Percentiles rank a stretch among this genome's conserved stretches.
Conservation (phyloP, 2,329 filamentous ascomycete species). For the Neospermospora avenae region DNA sequence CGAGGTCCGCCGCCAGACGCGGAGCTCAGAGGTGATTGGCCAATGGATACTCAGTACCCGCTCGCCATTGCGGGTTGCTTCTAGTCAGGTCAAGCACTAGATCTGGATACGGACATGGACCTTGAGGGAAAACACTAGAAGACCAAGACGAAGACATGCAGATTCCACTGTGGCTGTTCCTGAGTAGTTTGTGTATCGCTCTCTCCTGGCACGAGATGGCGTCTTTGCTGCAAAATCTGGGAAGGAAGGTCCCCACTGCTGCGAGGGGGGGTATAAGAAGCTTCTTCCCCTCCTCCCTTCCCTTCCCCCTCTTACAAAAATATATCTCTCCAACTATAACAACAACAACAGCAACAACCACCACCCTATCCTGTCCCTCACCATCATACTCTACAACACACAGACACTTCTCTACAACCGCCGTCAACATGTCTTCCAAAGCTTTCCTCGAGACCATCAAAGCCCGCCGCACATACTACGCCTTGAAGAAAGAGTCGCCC, state of each 20-base stretch:
- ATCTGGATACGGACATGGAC: too few relatives aligned
- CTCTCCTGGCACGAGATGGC: conserved; percentile 11
- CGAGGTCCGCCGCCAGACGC: too few relatives aligned
- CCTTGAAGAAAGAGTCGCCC: conserved; percentile 60
- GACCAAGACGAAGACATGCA: background rate
- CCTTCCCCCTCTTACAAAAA: background rate
- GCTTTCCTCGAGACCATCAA: conserved; percentile 59
- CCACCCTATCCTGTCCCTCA: background rate
- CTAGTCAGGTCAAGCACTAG: too few relatives aligned
- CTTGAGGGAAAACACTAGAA: too few relatives aligned
- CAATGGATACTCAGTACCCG: too few relatives aligned
- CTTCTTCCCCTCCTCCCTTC: background rate
- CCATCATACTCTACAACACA: background rate
- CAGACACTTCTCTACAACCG: background rate
- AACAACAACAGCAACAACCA: background rate
- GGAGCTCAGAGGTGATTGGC: too few relatives aligned
- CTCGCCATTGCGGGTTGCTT: too few relatives aligned
- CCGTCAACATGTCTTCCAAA: conserved; percentile 29
- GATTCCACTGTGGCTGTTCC: conserved; percentile 8
- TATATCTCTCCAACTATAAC: background rate
- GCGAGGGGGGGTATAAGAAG: conserved; percentile 1
- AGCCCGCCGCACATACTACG: conserved; percentile 67
- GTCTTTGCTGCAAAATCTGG: background rate
- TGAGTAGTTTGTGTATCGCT: background rate
- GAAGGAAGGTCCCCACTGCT: background rate